A percentile compares a stretch with the other conserved stretches of the same genome.
Conservation (phyloP, 306 rosid species). For the Crataegus laevigata region DNA sequence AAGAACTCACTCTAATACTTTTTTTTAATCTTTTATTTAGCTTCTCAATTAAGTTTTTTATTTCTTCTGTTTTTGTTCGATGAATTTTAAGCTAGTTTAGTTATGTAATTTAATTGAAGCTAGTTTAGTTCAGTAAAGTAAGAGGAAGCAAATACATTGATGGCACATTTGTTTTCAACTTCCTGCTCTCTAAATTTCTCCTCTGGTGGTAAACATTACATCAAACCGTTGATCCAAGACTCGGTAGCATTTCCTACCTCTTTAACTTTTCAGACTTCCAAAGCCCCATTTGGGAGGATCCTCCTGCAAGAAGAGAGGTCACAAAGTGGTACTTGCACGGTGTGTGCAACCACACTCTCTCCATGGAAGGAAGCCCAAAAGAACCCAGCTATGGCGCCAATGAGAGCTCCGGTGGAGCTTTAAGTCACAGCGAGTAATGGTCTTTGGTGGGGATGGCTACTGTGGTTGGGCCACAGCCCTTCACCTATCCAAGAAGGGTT, state of each 20-base stretch:
- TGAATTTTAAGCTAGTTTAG: not conserved
- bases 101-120: too few species aligned
- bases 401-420: slow-evolving; percentile 30
- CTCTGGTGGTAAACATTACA: slow-evolving; percentile 40
- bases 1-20: not conserved
- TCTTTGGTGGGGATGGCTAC: slow-evolving; percentile 96
- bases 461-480: slow-evolving; percentile 99
- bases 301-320: slow-evolving; percentile 34
- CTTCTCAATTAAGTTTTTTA: not conserved
- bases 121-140: not conserved
- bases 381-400: slow-evolving; percentile 33
- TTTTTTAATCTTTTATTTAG: not conserved
- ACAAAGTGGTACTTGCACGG: slow-evolving; percentile 15
- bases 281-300: slow-evolving; percentile 38
- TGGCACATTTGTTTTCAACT: slow-evolving; percentile 72
- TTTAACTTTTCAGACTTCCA: slow-evolving; percentile 26
- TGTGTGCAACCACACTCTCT: slow-evolving; percentile 53
- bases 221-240: slow-evolving; percentile 35
- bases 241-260: slow-evolving; percentile 32
- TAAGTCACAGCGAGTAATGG: slow-evolving; percentile 71
- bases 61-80: not conserved
- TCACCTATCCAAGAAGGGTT: slow-evolving; percentile 87
- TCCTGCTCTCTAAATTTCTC: slow-evolving; percentile 53
- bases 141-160: slow-evolving; percentile 10
- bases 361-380: slow-evolving; percentile 40